These are phyloP conservation scores for Collybiopsis luxurians DNA, from an alignment of 768 basidiomycete species.

Conservation along the genomic window DNA sequence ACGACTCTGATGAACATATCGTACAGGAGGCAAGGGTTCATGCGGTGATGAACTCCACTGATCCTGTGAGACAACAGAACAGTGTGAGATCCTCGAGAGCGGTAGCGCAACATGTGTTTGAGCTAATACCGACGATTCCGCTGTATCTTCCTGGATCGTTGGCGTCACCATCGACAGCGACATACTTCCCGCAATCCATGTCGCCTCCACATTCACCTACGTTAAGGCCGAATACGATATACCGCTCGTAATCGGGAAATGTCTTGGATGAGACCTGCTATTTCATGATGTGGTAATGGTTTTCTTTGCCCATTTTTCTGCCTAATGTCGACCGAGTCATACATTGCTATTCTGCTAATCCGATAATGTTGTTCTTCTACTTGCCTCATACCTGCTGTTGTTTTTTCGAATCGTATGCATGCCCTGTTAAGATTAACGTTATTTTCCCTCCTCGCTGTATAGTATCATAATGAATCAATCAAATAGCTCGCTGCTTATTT, in stretches of 20 bases:
- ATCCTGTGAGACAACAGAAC: slow-evolving; percentile 21
- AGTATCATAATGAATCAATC: no score
- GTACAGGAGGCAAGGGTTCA: slow-evolving; percentile 64
- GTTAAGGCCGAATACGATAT: slow-evolving; percentile 26
- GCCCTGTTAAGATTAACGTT: no score
- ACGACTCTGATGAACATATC: slow-evolving; percentile 30
- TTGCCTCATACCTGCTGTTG: no score
- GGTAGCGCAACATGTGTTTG: slow-evolving; percentile 50
- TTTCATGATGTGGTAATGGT: no score
- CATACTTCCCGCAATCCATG: slow-evolving; percentile 50
- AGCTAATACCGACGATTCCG: slow-evolving; percentile 50
- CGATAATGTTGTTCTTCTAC: no score
- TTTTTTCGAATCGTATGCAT: no score
- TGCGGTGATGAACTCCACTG: slow-evolving; percentile 53
- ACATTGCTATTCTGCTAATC: no score
- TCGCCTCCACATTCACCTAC: slow-evolving; percentile 59
- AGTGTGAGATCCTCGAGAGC: slow-evolving; percentile 22
- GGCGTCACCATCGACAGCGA: slow-evolving; percentile 50
- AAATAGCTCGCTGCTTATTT: no score
- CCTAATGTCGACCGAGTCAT: no score
- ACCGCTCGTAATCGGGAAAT: slow-evolving; percentile 17
- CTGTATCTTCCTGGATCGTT: slow-evolving; percentile 46
- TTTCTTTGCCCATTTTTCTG: no score
- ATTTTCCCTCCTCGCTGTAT: no score
- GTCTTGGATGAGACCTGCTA: no score